Conservation (phyloP, 2,329 filamentous ascomycete genomes). For the Dactylellina haptotyla region DNA sequence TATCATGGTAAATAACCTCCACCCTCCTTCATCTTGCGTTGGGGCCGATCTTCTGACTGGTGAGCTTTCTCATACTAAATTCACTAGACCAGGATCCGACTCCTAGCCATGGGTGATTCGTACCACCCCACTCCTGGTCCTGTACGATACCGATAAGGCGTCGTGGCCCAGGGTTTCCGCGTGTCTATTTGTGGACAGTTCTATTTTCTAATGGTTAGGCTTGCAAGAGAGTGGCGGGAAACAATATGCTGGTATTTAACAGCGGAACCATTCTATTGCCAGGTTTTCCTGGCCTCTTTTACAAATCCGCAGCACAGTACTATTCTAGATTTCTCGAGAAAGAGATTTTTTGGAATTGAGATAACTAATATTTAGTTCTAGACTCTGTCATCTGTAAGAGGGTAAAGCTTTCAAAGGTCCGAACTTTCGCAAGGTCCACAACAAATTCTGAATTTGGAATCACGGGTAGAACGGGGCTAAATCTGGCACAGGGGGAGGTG, state of each 20-base stretch:
- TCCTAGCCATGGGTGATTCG: slow-evolving; percentile 4
- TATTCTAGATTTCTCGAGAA: no score
- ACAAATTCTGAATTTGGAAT: slow-evolving; percentile 47
- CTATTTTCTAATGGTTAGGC: no score
- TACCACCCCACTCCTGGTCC: background rate
- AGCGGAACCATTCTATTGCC: no score
- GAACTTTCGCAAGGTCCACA: slow-evolving; percentile 6
- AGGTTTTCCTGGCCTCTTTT: no score
- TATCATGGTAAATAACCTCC: no score
- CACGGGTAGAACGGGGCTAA: slow-evolving; percentile 29
- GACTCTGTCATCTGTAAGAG: no score
- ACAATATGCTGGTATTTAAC: background rate
- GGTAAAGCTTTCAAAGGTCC: background rate
- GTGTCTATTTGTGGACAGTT: background rate
- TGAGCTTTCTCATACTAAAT: no score
- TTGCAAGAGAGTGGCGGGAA: background rate
- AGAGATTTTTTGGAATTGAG: no score
- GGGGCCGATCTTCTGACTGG: no score
- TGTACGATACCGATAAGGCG: slow-evolving; percentile 3
- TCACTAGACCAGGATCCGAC: slow-evolving; percentile 10
- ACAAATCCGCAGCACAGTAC: no score
- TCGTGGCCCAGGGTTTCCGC: background rate
- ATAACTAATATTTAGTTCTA: no score
- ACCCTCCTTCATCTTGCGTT: no score
- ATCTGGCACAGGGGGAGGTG: slow-evolving; percentile 46